Conservation (phyloP, 371 early-diverging fungal genomes). For the Apophysomyces variabilis region DNA sequence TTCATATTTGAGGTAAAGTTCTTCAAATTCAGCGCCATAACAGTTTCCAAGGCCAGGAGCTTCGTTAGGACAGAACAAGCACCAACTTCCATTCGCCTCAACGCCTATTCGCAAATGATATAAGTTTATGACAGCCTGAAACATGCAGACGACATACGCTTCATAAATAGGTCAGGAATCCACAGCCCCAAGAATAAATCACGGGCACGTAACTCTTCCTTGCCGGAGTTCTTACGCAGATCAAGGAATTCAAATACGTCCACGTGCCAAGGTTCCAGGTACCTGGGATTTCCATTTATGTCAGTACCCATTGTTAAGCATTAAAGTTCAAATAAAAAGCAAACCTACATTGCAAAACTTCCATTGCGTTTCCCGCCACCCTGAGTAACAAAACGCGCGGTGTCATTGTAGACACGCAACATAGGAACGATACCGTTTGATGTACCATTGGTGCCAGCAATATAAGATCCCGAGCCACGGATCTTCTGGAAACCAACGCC, state of each 20-base stretch:
- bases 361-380: constrained; percentile 99
- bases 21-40: constrained; percentile 97
- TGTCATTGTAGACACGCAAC: constrained; percentile 98
- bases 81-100: constrained; percentile 94
- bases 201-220: constrained; percentile 97
- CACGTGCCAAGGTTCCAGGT: constrained; percentile 99
- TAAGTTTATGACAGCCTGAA: background rate
- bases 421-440: constrained; percentile 99
- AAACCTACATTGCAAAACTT: constrained; percentile 89
- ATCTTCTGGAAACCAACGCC: constrained; percentile 98
- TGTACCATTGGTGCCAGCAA: constrained; percentile 97
- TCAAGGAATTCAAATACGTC: constrained; percentile 99
- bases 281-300: constrained; percentile 37
- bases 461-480: constrained; percentile 94
- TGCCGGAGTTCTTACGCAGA: constrained; percentile 98
- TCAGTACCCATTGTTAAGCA: background rate
- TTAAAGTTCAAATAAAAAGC: background rate
- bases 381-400: constrained; percentile 98
- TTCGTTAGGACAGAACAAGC: constrained; percentile 97
- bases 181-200: constrained; percentile 98
- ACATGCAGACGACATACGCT: constrained; percentile 55
- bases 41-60: constrained; percentile 91
- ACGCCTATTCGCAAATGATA: constrained; percentile 54
- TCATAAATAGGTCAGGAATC: constrained; percentile 99
- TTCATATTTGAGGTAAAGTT: constrained; percentile 93